Percentiles rank a stretch among this genome's conserved stretches.
These are phyloP conservation scores for Solanum chiquidenum DNA, from an alignment of 257 asterid genomes.

Conservation along the genomic window DNA sequence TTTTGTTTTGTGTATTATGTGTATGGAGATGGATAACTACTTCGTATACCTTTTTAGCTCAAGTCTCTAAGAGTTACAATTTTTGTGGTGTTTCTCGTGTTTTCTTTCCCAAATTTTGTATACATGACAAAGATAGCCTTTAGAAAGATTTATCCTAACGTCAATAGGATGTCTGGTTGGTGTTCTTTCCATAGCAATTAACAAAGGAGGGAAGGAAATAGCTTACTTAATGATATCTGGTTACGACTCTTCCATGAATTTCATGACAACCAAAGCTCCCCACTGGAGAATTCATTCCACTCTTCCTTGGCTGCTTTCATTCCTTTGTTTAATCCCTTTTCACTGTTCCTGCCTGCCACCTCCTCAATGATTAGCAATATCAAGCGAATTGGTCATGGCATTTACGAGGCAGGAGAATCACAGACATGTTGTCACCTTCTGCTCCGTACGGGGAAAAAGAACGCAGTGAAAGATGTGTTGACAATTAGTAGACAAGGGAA, in stretches of 20 bases:
- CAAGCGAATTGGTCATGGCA: not conserved
- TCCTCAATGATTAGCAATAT: not conserved
- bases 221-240: not conserved
- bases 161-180: not conserved
- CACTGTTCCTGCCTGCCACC: not conserved
- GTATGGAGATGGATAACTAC: not conserved
- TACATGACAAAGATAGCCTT: not conserved
- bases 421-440: not conserved
- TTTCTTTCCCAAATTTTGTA: not conserved
- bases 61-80: not conserved
- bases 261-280: not conserved
- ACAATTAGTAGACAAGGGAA: not conserved
- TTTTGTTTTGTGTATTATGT: not conserved
- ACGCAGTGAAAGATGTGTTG: not conserved
- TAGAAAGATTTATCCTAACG: not conserved
- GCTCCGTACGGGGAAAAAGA: not conserved
- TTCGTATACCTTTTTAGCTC: not conserved
- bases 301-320: not conserved
- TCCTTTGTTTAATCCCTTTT: not conserved
- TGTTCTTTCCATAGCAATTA: not conserved
- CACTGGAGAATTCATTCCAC: not conserved
- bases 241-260: not conserved
- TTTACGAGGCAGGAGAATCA: not conserved
- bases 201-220: not conserved
- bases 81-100: not conserved